Conservation (phyloP, 371 early-diverging fungal species). For the Parasitella parasitica region DNA sequence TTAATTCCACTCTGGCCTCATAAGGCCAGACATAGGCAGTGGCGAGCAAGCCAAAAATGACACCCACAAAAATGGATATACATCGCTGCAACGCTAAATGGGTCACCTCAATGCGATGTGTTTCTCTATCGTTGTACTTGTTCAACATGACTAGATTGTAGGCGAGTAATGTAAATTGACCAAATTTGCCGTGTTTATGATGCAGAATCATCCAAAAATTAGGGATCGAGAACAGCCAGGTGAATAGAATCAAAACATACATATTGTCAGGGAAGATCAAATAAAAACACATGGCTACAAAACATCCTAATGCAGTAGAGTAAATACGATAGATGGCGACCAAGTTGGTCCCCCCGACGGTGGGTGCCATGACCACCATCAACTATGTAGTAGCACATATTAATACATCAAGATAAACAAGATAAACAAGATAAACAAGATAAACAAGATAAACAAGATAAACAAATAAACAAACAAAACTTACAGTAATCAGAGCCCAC, state of each 20-base stretch:
- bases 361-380: conserved; percentile 80
- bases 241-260: conserved; percentile 47
- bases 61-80: conserved; percentile 71
- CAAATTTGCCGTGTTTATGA: conserved; percentile 70
- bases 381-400: conserved; percentile 9
- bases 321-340: conserved; percentile 70
- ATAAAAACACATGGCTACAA: conserved; percentile 58
- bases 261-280: conserved; percentile 49
- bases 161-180: conserved; percentile 72
- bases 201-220: conserved; percentile 67
- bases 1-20: conserved; percentile 78
- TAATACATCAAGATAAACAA: no score
- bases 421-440: no score
- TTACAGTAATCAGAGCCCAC: conserved; percentile 76
- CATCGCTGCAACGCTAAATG: conserved; percentile 67
- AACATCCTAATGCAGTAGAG: conserved; percentile 70
- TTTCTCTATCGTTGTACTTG: conserved; percentile 70
- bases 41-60: conserved; percentile 55
- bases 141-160: conserved; percentile 76
- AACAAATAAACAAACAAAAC: neutral
- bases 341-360: conserved; percentile 78
- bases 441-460: no score
- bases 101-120: conserved; percentile 54
- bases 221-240: conserved; percentile 69
- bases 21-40: conserved; percentile 79